A percentile compares a stretch with the other conserved stretches of the same genome.
These are phyloP conservation scores for Cladochytrium replicatum DNA, from an alignment of 192 early-diverging fungal genomes.

Conservation along the genomic window DNA sequence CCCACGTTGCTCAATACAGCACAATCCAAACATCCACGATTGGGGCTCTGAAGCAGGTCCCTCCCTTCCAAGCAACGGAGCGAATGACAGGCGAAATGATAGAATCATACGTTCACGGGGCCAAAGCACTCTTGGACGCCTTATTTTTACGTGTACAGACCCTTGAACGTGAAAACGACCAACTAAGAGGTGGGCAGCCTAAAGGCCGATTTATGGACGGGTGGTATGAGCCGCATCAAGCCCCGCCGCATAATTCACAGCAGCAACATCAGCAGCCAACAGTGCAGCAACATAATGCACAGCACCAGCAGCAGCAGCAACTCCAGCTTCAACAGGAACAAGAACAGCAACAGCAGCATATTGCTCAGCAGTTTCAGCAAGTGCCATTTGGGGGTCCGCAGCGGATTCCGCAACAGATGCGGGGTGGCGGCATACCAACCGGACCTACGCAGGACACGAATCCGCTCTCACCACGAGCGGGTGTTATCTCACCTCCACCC, in stretches of 20 bases:
- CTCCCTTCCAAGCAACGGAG: background rate
- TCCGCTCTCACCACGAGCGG: too few species aligned
- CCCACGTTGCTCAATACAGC: too few species aligned
- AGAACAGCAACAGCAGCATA: slow-evolving; percentile 3
- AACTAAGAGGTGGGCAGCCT: background rate
- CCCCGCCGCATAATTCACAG: slow-evolving; percentile 3
- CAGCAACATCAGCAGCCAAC: slow-evolving; percentile 9
- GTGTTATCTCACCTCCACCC: too few species aligned
- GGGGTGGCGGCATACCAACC: too few species aligned
- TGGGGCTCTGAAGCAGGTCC: too few species aligned
- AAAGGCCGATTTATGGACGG: slow-evolving; percentile 1
- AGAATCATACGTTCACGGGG: background rate
- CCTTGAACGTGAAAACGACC: background rate
- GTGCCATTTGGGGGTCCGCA: too few species aligned
- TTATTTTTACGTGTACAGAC: too few species aligned
- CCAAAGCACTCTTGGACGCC: background rate
- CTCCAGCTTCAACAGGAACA: background rate
- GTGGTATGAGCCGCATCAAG: background rate
- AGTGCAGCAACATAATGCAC: slow-evolving; percentile 10
- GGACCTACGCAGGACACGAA: too few species aligned
- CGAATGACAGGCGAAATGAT: background rate
- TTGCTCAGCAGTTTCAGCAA: slow-evolving; percentile 4
- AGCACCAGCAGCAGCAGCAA: slow-evolving; percentile 10
- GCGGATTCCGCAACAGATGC: too few species aligned
- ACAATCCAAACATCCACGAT: too few species aligned